phyloP scores from a whole-genome alignment of 2,329 filamentous ascomycete species.

The Basipetospora chlamydospora region DNA sequence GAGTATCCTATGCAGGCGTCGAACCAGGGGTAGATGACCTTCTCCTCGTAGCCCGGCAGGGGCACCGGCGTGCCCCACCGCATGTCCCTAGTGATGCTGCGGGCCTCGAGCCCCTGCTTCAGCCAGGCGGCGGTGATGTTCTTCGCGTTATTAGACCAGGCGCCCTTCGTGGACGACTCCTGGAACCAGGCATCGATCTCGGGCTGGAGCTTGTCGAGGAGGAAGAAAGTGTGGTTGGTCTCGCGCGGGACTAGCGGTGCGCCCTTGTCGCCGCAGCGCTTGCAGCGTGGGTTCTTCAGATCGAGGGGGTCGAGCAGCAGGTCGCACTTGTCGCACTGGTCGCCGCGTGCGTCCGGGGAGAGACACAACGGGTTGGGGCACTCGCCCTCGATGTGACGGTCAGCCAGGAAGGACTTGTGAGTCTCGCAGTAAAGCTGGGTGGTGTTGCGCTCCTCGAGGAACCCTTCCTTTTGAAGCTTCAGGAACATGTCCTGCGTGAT shows the following conservation, averaged over 20 bases:
- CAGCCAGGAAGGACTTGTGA: slow-evolving; percentile 65
- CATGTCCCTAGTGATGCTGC: slow-evolving; percentile 83
- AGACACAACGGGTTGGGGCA: slow-evolving; percentile 61
- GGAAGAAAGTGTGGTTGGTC: slow-evolving; percentile 86
- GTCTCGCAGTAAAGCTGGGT: slow-evolving; percentile 81
- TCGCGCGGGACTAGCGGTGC: slow-evolving; percentile 63
- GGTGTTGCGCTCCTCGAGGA: slow-evolving; percentile 72
- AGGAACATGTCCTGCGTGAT: slow-evolving; percentile 88
- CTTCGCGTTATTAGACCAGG: slow-evolving; percentile 61
- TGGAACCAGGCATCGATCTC: slow-evolving; percentile 66
- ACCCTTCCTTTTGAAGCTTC: slow-evolving; percentile 78
- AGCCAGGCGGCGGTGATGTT: slow-evolving; percentile 72
- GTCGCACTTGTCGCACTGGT: slow-evolving; percentile 65
- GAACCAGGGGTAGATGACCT: slow-evolving; percentile 88
- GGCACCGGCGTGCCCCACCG: slow-evolving; percentile 65
- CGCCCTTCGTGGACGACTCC: slow-evolving; percentile 57
- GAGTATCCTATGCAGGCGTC: slow-evolving; percentile 88
- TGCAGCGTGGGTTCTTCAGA: slow-evolving; percentile 69
- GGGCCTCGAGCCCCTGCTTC: slow-evolving; percentile 67
- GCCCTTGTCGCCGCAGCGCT: slow-evolving; percentile 57
- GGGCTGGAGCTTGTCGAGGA: slow-evolving; percentile 68
- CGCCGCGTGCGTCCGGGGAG: slow-evolving; percentile 56
- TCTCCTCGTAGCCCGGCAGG: slow-evolving; percentile 40
- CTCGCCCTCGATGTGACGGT: slow-evolving; percentile 70
- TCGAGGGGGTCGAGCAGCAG: slow-evolving; percentile 57